Evolutionary conservation across 768 basidiomycete species (phyloP).

Genomic region (Royoungia palumana): DNA sequence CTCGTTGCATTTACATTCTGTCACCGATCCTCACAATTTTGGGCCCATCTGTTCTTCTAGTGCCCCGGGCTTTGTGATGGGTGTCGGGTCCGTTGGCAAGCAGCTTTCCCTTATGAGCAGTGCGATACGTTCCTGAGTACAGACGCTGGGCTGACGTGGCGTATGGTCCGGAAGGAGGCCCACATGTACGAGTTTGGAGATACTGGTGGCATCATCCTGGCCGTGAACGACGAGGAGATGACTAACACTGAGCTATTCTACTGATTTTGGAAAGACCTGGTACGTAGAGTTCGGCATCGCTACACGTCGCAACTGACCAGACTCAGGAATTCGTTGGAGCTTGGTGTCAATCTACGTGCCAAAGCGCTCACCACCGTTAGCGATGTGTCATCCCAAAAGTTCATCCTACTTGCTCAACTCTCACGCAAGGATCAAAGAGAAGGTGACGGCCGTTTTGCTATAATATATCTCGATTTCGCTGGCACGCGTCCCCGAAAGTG

Average conservation of each 20-base stretch:
- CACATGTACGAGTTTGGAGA: constrained; percentile 98
- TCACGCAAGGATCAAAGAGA: constrained; percentile 53
- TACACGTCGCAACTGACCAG: not conserved
- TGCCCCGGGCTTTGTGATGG: constrained; percentile 94
- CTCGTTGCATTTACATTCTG: constrained; percentile 89
- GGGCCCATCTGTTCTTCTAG: constrained; percentile 93
- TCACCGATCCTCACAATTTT: constrained; percentile 89
- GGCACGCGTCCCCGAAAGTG: constrained; percentile 69
- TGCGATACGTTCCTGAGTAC: constrained; percentile 92
- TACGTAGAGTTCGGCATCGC: constrained; percentile 35
- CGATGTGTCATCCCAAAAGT: constrained; percentile 96
- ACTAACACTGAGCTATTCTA: constrained; percentile 69
- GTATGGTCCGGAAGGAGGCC: constrained; percentile 67
- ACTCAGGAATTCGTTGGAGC: constrained; percentile 63
- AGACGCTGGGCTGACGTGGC: constrained; percentile 87
- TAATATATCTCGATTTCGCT: constrained; percentile 83
- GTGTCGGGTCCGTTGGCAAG: constrained; percentile 85
- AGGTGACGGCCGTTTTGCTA: constrained; percentile 58
- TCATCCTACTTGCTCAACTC: constrained; percentile 81
- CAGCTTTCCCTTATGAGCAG: constrained; percentile 70
- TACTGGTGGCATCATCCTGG: constrained; percentile 72
- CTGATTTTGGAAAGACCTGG: constrained; percentile 84
- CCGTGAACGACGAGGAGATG: constrained; percentile 80
- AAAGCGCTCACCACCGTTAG: constrained; percentile 83
- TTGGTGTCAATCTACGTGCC: constrained; percentile 70